Evolutionary conservation across 495 filamentous ascomycete species (phyloP).

Genomic region (Rusavskia elegans): DNA sequence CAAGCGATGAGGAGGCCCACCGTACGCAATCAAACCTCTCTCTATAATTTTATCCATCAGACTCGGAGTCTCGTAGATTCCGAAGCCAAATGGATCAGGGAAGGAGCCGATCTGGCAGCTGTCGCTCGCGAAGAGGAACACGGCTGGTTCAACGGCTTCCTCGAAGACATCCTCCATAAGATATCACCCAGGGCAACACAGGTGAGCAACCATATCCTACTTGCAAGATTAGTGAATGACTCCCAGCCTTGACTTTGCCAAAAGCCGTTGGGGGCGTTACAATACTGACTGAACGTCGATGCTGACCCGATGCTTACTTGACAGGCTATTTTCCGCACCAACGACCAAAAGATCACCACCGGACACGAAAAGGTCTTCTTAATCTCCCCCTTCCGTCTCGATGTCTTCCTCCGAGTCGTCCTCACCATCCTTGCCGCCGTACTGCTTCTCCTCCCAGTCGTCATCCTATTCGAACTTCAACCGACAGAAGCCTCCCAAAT

Average conservation of each 20-base stretch:
- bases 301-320: too few relatives aligned
- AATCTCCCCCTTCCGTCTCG: conserved; percentile 1
- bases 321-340: too few relatives aligned
- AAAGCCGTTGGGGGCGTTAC: too few relatives aligned
- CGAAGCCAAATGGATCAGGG: not conserved
- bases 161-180: not conserved
- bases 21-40: too few relatives aligned
- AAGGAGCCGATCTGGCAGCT: conserved; percentile 4
- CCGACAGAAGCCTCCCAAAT: not conserved
- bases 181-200: not conserved
- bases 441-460: not conserved
- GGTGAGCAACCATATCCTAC: conserved; percentile 1
- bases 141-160: conserved; percentile 3
- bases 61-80: too few relatives aligned
- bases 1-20: too few relatives aligned
- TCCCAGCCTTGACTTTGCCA: too few relatives aligned
- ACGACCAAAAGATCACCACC: too few relatives aligned
- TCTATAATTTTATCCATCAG: too few relatives aligned
- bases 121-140: conserved; percentile 1
- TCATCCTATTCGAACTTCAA: not conserved
- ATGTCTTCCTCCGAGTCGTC: conserved; percentile 1
- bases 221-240: too few relatives aligned
- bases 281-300: too few relatives aligned
- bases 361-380: not conserved
- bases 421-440: conserved; percentile 1